phyloP scores from a whole-genome alignment of 306 rosid genomes.

The Glycyrrhiza uralensis region DNA sequence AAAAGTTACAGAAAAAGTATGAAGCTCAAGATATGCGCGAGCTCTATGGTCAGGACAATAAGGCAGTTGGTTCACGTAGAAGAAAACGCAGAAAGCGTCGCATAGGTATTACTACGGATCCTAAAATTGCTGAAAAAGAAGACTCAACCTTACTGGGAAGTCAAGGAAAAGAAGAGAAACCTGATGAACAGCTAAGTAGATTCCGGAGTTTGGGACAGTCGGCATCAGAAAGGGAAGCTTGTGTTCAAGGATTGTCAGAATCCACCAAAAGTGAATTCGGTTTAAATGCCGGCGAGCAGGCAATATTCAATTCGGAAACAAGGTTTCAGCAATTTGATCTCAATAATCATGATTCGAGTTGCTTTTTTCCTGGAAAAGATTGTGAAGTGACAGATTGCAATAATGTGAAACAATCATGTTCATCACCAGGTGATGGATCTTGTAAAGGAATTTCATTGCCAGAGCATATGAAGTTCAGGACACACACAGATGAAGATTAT shows the following conservation, averaged over 20 bases:
- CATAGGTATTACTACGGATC: constrained; percentile 11
- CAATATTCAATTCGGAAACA: background rate
- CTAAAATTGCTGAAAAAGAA: constrained; percentile 18
- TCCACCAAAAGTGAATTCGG: background rate
- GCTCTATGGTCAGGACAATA: constrained; percentile 22
- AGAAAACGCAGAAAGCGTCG: background rate
- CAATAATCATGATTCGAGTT: background rate
- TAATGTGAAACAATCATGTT: constrained; percentile 3
- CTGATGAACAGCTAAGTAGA: constrained; percentile 10
- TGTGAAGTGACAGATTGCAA: background rate
- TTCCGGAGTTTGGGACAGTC: constrained; percentile 2
- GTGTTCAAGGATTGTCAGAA: constrained; percentile 5
- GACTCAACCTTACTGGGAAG: constrained; percentile 21
- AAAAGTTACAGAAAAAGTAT: constrained; percentile 35
- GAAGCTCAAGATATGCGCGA: constrained; percentile 38
- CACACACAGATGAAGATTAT: background rate
- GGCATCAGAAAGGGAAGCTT: constrained; percentile 5
- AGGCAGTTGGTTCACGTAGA: background rate
- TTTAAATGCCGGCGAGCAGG: background rate
- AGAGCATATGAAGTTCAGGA: background rate
- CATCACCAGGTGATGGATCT: constrained; percentile 19
- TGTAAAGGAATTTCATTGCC: background rate
- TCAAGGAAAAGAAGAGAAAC: constrained; percentile 25
- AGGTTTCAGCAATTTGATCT: constrained; percentile 12
- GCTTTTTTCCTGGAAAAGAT: constrained; percentile 8